These are phyloP conservation scores for Debaryomyces robertsiae DNA, from an alignment of 1,139 yeast species.

Conservation along the genomic window DNA sequence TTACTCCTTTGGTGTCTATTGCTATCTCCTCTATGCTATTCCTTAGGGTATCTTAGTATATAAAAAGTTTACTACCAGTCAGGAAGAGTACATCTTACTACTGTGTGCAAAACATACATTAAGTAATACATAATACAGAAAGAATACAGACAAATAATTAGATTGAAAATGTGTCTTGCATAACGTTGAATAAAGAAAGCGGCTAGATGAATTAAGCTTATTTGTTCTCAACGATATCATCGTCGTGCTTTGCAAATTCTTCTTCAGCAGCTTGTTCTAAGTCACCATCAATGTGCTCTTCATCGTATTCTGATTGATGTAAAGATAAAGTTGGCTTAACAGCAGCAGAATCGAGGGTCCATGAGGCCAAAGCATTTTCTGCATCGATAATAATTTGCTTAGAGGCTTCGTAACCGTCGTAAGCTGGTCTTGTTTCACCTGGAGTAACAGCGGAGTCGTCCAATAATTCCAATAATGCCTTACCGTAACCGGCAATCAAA, in stretches of 20 bases:
- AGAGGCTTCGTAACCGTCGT: constrained; percentile 97
- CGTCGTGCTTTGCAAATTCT: constrained; percentile 47
- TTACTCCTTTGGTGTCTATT: neutral
- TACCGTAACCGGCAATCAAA: constrained; percentile 97
- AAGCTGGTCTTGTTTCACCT: constrained; percentile 98
- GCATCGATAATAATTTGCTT: constrained; percentile 97
- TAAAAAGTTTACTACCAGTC: no score
- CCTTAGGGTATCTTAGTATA: no score
- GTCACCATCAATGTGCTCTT: constrained; percentile 59
- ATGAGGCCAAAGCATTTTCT: constrained; percentile 91
- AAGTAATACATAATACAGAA: constrained; percentile 9
- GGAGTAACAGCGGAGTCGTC: constrained; percentile 98
- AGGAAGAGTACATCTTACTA: no score
- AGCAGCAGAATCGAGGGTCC: constrained; percentile 95
- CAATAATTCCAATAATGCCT: constrained; percentile 90
- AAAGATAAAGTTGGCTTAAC: constrained; percentile 93
- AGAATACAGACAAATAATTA: constrained; percentile 9
- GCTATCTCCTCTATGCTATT: neutral
- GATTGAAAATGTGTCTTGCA: constrained; percentile 6
- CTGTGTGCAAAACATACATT: constrained; percentile 5
- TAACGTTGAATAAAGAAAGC: constrained; percentile 3
- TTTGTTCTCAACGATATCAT: constrained; percentile 17
- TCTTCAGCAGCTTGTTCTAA: constrained; percentile 52
- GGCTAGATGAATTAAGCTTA: neutral
- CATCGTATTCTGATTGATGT: constrained; percentile 74